Evolutionary conservation across 2,329 filamentous ascomycete genomes (phyloP), one percentile per base, ranked within the genome.

Genomic region (Ilyonectria sp.): DNA sequence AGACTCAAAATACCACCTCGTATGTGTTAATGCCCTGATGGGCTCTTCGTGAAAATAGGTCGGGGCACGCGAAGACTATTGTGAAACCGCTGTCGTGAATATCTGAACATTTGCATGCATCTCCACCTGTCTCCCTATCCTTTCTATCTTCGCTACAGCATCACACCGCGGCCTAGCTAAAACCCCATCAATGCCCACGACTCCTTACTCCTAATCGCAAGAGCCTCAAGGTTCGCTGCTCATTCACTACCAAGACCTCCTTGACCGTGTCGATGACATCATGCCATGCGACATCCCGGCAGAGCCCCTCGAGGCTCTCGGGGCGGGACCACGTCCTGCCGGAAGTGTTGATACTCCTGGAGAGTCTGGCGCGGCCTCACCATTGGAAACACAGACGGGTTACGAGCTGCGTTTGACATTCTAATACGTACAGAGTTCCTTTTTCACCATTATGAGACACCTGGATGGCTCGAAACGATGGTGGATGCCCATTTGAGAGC

Each of bases 231-330:
- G 76, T 73, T 35, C 59, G 60, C 23, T 65, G 57, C 46, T 71
- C 70, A 43, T 78, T 72, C 23, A 53, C 67, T 13, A 82, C 71
- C 43, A 82, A 63, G 17, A 78, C 69, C 17, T 77, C 69, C 43
- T 79, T 75, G 9, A 79, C 77, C 56, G 74, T 76, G 23, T 77
- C 73, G 44, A 76, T 77, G 19, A 82, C 76, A 59, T 81, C 79
- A n/a, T 69, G 63, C 81, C 80, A 82, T 10, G 55, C 64, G 11
- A 79, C 68, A n/a, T 71, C 58, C 59, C 68, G 61, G 65, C 79
- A 80, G 60, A 81, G 75, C 26, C 82, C 80, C 26, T 77, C 77
- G 7, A 82, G 72, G 44, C 58, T 79, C 52, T 64, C 65, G 4
- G 76, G 76, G 3, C 68, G 68, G 3, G 67, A 65, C 23, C 55